Base-by-base conservation (phyloP, 805 yeast genomes). In the Maudiozyma saulgeensis region DNA sequence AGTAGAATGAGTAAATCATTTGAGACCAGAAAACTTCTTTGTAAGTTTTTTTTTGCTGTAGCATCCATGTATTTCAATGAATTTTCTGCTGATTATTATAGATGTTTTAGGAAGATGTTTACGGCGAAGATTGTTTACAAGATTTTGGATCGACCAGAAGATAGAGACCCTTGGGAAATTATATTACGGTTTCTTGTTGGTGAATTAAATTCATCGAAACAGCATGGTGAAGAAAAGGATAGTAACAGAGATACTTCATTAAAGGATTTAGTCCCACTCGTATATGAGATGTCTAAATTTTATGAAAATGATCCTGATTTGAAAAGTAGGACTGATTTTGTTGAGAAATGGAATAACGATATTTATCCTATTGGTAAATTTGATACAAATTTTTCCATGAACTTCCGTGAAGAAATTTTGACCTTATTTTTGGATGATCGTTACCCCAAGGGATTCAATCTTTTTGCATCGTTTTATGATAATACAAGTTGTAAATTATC, bases 1-100 rank as follows among this genome's bases (percentile, higher is more conserved):
- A 53, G 54, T 25, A 49, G 64, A 23, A 41, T 50, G n/a, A 39
- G 31, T 4, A 13, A 52, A 16, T 52, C 44, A 13, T 49, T 47
- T 37, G 42, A 41, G 13, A 52, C 51, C 11, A 49, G 52, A 37
- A 51, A 52, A 18, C 40, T 49, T 12, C 52, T 59, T 56, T 51
- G 56, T 18, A 51, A 53, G 43, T 57, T 57, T 41, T 42, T 57
- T 13, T 54, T 53, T 41, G 55, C 56, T 6, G 44, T 63, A 3
- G 55, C 60, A 2, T 59, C 66, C 6, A 50, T 62, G 47, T 64
- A 59, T 49, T 64, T 63, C 45, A 63, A 63, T 45, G 62, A 62
- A 45, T 56, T 63, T 47, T 63, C 60, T 2, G 50, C 53, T n/a
- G 63, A 61, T 25, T 60, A 62, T 43, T 63, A 62, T 43, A 57